Percentiles rank a stretch among this genome's conserved stretches.
Conservation (phyloP, 2,329 filamentous ascomycete genomes). For the Botrytis galanthina region DNA sequence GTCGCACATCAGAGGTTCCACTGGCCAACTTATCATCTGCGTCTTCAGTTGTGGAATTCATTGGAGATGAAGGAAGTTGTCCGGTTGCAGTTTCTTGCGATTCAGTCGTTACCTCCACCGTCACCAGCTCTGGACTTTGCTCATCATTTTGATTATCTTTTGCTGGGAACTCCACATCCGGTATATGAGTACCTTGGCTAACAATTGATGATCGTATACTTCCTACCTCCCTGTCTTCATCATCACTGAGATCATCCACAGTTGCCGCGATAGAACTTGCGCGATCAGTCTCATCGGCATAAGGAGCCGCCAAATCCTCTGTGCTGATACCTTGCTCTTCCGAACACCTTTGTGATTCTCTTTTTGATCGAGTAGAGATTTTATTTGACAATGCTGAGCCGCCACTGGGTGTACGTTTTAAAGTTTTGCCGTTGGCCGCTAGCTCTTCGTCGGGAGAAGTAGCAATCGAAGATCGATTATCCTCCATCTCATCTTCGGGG, state of each 20-base stretch:
- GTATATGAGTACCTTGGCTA: conserved; percentile 22
- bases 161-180: neutral
- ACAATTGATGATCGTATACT: conserved; percentile 33
- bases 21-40: neutral
- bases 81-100: too few relatives aligned
- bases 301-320: conserved; percentile 48
- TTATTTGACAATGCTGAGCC: conserved; percentile 42
- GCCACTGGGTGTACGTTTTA: conserved; percentile 48
- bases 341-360: conserved; percentile 33
- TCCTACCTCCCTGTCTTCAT: conserved; percentile 37
- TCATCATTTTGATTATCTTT: neutral
- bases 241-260: conserved; percentile 50
- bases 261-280: conserved; percentile 57
- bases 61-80: neutral
- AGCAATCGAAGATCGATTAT: conserved; percentile 64
- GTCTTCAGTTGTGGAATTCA: neutral
- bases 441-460: conserved; percentile 64
- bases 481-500: conserved; percentile 47
- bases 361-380: conserved; percentile 29
- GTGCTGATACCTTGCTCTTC: conserved; percentile 31
- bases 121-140: neutral
- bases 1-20: neutral
- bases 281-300: conserved; percentile 39
- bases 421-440: conserved; percentile 52
- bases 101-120: neutral